phyloP scores from a whole-genome alignment of 2,329 filamentous ascomycete species.

The Monosporascus sp. region DNA sequence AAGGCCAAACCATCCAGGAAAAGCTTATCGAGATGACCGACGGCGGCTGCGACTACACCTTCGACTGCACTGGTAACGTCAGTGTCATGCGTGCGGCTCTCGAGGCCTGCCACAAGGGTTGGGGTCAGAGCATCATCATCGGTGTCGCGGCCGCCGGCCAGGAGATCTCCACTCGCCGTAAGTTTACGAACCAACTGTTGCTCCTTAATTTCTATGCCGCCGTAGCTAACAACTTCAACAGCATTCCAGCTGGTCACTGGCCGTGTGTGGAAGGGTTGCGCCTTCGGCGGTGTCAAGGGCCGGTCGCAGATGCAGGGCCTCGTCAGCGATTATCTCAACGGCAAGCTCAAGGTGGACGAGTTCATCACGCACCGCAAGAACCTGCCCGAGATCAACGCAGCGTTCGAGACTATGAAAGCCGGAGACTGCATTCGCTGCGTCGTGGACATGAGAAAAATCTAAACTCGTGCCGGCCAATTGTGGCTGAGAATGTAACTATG shows the following conservation, averaged over 20 bases:
- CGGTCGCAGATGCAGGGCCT: conserved; percentile 84
- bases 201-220: background rate
- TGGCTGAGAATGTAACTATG: no score
- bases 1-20: conserved; percentile 78
- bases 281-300: conserved; percentile 97
- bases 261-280: conserved; percentile 95
- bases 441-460: conserved; percentile 52
- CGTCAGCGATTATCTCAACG: conserved; percentile 82
- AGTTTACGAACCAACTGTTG: conserved; percentile 35
- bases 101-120: conserved; percentile 98
- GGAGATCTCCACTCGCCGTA: conserved; percentile 90
- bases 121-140: conserved; percentile 97
- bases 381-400: conserved; percentile 77
- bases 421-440: conserved; percentile 97
- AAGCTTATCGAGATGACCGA: conserved; percentile 97
- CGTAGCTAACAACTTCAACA: conserved; percentile 32
- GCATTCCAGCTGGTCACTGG: conserved; percentile 98
- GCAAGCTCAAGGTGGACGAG: conserved; percentile 94
- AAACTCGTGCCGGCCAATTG: background rate
- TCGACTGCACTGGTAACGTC: conserved; percentile 98
- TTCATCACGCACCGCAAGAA: conserved; percentile 96
- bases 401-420: conserved; percentile 90
- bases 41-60: conserved; percentile 97
- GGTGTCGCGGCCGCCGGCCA: conserved; percentile 94
- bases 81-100: conserved; percentile 87